Evolutionary conservation across 2,329 filamentous ascomycete species (phyloP), one percentile per base, ranked within the genome.

Genomic region (Diaporthe citriasiana): DNA sequence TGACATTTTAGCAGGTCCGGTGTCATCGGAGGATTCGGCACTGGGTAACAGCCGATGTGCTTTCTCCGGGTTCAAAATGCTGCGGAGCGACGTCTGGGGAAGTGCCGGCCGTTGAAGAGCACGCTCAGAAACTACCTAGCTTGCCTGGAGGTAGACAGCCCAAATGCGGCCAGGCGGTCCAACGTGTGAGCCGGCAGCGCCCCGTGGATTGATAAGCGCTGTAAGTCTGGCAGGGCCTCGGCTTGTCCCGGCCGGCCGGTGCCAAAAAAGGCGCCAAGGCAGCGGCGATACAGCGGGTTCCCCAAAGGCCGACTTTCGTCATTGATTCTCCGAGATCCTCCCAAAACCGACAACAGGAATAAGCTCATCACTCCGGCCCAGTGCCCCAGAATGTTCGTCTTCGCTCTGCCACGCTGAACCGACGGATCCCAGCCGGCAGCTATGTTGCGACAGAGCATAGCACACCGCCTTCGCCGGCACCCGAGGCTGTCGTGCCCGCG

Each of bases 371-470:
- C 50, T 12, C 30, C 60, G 30, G 60, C 30, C 25, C 42, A 51
- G 60, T 33, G 60, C 60, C 60, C 42, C 60, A 51, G 42, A 45
- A 66, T 66, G 60, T 45, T 17, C 59, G 25, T 9, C 33, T 42
- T 40, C 13, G 63, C 27, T n/a, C 45, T 30, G 25, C 51, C 60
- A 35, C n/a, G 42, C 50, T 59, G 72, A 71, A 51, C 27, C 25
- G 55, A 30, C 40, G 51, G 27, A 22, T 50, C 17, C 5, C 42
- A 70, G 73, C 27, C 60, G 73, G 70, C 73, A 66, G 73, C 73
- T 74, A 74, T 74, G 73, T 74, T 73, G 56, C 70, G 70, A 71
- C 73, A 70, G 69, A 70, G 63, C 73, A 74, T 74, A 74, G 73
- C 70, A 65, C 15, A 65, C 73, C 73, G 70, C 73, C 73, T 70